Conservation (phyloP, 2,329 filamentous ascomycete genomes). For the Parasarocladium wereldwijsianum region DNA sequence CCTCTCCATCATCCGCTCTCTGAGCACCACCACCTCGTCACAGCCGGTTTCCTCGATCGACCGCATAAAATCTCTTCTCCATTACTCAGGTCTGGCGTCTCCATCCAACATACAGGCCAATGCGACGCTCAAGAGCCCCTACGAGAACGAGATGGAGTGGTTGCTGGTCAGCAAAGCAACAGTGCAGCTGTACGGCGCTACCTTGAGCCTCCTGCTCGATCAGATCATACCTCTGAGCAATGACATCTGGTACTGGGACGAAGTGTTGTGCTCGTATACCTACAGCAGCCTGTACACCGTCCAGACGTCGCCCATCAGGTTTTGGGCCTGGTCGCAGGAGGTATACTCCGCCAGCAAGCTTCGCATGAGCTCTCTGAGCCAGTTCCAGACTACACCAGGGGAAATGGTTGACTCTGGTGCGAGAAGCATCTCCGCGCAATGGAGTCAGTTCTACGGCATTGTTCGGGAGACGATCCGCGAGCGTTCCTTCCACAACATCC, state of each 20-base stretch:
- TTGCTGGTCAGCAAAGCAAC: constrained; percentile 80
- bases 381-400: constrained; percentile 5
- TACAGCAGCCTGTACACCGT: constrained; percentile 72
- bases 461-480: constrained; percentile 64
- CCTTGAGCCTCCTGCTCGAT: constrained; percentile 63
- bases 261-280: constrained; percentile 63
- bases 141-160: constrained; percentile 78
- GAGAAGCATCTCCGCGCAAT: constrained; percentile 32
- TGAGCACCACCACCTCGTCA: constrained; percentile 56
- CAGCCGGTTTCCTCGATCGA: constrained; percentile 44
- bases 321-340: constrained; percentile 59
- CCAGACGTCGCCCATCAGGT: constrained; percentile 65
- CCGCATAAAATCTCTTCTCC: constrained; percentile 47
- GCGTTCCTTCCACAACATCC: constrained; percentile 55
- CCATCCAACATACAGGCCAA: constrained; percentile 13
- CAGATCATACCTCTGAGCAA: constrained; percentile 73
- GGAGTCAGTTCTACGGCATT: constrained; percentile 64
- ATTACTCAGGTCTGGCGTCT: constrained; percentile 40
- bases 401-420: constrained; percentile 18
- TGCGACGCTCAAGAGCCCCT: constrained; percentile 25
- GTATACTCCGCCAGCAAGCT: constrained; percentile 48
- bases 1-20: constrained; percentile 50
- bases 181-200: constrained; percentile 73
- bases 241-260: constrained; percentile 93
- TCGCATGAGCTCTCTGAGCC: constrained; percentile 23